phyloP scores from a whole-genome alignment of 2,329 filamentous ascomycete species.

The Neodidymelliopsis sp. region DNA sequence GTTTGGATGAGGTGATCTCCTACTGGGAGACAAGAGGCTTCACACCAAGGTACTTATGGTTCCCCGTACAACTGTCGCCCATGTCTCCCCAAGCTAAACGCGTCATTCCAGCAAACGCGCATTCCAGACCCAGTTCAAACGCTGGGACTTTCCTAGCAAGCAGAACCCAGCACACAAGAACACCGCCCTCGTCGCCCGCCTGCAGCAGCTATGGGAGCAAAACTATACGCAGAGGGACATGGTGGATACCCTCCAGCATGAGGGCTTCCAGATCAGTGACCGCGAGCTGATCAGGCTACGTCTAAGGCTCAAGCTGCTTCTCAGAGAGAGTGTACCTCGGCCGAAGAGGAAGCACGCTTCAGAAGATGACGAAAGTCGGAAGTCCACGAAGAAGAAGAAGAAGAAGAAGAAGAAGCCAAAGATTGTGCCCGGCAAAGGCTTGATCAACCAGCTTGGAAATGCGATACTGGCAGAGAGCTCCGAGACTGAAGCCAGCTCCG shows the following conservation, averaged over 20 bases:
- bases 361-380: constrained; percentile 19
- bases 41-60: constrained; percentile 67
- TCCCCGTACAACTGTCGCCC: constrained; percentile 31
- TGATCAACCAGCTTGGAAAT: constrained; percentile 40
- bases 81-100: neutral
- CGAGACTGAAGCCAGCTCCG: constrained; percentile 25
- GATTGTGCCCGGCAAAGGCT: constrained; percentile 21
- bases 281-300: constrained; percentile 75
- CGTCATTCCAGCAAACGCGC: constrained; percentile 69
- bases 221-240: constrained; percentile 79
- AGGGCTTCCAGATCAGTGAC: constrained; percentile 76
- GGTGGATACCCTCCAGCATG: constrained; percentile 71
- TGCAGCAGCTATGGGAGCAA: constrained; percentile 79
- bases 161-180: constrained; percentile 77
- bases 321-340: constrained; percentile 61
- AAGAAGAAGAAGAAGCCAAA: constrained; percentile 24
- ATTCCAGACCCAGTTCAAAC: constrained; percentile 77
- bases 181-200: constrained; percentile 68
- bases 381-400: constrained; percentile 21
- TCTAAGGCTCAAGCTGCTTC: constrained; percentile 71
- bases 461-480: constrained; percentile 36
- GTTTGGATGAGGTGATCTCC: constrained; percentile 76
- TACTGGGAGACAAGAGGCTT: constrained; percentile 70
- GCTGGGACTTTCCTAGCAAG: constrained; percentile 81
- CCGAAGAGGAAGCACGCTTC: constrained; percentile 57